Percentiles rank a stretch among this genome's conserved stretches.
These are phyloP conservation scores for Irpex sp. DNA, from an alignment of 1,284 basidiomycete species.

Conservation along the genomic window DNA sequence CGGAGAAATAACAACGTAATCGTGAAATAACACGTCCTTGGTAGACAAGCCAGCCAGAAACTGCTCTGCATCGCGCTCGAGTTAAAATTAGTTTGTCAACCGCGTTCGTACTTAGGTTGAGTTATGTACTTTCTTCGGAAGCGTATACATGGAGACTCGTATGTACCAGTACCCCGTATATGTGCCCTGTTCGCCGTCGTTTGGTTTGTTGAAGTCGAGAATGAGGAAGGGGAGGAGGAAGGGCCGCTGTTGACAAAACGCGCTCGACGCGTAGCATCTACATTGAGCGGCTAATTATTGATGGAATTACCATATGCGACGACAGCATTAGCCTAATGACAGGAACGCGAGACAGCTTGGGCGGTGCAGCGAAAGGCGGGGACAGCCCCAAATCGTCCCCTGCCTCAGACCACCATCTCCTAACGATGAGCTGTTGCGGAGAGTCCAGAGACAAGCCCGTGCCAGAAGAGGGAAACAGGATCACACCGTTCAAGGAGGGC, in stretches of 20 bases:
- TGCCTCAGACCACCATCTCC: conserved; percentile 1
- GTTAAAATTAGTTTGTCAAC: background rate
- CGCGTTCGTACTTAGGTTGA: no score
- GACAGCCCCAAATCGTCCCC: background rate
- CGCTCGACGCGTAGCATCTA: background rate
- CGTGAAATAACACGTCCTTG: background rate
- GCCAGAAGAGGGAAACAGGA: conserved; percentile 19
- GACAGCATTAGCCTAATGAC: background rate
- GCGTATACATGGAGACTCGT: no score
- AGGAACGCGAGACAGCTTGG: background rate
- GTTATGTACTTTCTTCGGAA: background rate
- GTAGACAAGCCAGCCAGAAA: background rate
- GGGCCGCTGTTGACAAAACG: background rate
- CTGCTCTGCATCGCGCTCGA: background rate
- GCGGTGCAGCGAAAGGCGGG: background rate
- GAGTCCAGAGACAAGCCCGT: conserved; percentile 27
- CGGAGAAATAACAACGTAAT: background rate
- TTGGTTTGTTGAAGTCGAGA: no score
- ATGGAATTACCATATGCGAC: background rate
- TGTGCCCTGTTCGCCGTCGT: background rate
- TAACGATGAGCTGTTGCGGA: conserved; percentile 63
- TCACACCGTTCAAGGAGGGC: conserved; percentile 15
- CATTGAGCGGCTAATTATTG: background rate
- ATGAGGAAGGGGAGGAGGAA: no score
- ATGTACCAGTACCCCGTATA: no score